Percentiles rank a stretch among this genome's conserved stretches.
Conservation (phyloP, 148 eudicot species). For the Rhododendron kiyosumense region DNA sequence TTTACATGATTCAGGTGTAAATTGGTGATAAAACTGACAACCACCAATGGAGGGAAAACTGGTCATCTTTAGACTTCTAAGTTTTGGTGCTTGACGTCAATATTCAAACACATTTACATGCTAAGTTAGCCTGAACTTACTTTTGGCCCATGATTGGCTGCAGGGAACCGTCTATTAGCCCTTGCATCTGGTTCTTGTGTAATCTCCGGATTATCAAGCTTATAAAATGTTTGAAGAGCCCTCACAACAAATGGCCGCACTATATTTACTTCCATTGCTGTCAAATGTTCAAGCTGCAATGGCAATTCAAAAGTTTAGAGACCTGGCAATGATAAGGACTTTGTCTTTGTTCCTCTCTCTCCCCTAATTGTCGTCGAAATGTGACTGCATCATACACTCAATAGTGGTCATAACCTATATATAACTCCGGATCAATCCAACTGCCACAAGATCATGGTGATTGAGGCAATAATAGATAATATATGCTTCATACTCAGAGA, state of each 20-base stretch:
- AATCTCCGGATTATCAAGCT: slow-evolving; percentile 83
- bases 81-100: neutral
- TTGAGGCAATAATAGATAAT: neutral
- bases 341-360: neutral
- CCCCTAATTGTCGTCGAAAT: neutral
- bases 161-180: slow-evolving; percentile 45
- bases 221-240: slow-evolving; percentile 76
- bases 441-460: neutral
- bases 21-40: neutral
- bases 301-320: slow-evolving; percentile 13
- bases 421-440: neutral
- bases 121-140: slow-evolving; percentile 40
- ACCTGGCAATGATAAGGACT: neutral
- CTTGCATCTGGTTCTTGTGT: slow-evolving; percentile 54
- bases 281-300: slow-evolving; percentile 72
- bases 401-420: neutral
- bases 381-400: slow-evolving; percentile 1
- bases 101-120: neutral
- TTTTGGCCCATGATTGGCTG: slow-evolving; percentile 75
- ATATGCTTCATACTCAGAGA: neutral
- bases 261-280: slow-evolving; percentile 97
- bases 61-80: neutral
- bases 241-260: slow-evolving; percentile 84
- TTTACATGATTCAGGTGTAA: neutral
- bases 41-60: neutral